Conservation (phyloP, 805 yeast species). For the Brettanomyces sp. region DNA sequence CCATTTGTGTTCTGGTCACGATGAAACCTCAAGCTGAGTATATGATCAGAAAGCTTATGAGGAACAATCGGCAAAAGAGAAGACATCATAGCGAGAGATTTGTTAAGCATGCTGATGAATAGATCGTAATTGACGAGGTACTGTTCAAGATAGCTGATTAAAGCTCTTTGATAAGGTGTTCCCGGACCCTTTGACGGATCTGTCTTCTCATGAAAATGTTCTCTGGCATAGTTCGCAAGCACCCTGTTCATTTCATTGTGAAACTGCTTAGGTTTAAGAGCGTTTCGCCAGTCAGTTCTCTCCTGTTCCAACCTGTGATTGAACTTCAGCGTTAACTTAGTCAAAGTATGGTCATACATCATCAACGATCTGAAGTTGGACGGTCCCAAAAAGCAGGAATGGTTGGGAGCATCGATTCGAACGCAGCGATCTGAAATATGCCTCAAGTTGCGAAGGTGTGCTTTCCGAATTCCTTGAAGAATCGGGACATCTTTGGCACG, state of each 20-base stretch:
- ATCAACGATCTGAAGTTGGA: neutral
- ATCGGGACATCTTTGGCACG: conserved; percentile 1
- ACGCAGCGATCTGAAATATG: neutral
- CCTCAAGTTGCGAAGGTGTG: conserved; percentile 1
- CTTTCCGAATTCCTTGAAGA: conserved; percentile 1
- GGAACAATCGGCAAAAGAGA: conserved; percentile 12
- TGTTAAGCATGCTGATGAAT: conserved; percentile 1
- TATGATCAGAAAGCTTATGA: conserved; percentile 2
- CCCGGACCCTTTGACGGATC: neutral
- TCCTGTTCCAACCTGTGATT: neutral
- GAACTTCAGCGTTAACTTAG: neutral
- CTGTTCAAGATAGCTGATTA: conserved; percentile 7
- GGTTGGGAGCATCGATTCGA: neutral
- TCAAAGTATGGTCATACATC: neutral
- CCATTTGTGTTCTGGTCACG: conserved; percentile 2
- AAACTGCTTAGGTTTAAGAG: neutral
- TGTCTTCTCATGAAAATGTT: no score
- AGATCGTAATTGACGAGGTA: conserved; percentile 11
- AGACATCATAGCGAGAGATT: conserved; percentile 2
- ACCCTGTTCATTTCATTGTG: neutral
- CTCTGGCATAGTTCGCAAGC: neutral
- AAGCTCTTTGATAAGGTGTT: neutral
- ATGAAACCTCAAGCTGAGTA: conserved; percentile 7
- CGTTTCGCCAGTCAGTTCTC: neutral
- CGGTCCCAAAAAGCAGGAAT: neutral